Evolutionary conservation across 225 moss, liverwort and hornwort species (phyloP).

Genomic region (Pseudoscleropodium purum): DNA sequence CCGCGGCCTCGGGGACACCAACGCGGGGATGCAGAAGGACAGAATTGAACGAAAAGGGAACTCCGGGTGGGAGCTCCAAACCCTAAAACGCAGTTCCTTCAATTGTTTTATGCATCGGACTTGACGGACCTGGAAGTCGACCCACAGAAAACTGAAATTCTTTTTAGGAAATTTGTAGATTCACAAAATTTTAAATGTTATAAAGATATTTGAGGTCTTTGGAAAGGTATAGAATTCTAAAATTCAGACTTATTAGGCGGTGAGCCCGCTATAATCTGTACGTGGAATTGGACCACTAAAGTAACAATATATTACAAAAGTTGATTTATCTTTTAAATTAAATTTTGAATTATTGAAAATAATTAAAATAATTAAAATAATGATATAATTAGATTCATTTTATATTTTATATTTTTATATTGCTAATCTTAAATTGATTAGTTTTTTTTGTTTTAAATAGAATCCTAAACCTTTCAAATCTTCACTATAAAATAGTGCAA

Average conservation of each 20-base stretch:
- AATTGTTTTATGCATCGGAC: too few species aligned
- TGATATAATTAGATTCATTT: neutral
- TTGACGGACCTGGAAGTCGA: neutral
- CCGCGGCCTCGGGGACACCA: neutral
- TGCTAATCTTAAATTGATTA: neutral
- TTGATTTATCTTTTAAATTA: too few species aligned
- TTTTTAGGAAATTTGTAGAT: neutral
- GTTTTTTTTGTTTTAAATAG: neutral
- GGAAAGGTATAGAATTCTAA: neutral
- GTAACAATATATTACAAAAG: too few species aligned
- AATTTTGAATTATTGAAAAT: neutral
- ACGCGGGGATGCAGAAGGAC: neutral
- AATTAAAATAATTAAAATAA: neutral
- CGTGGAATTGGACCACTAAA: too few species aligned
- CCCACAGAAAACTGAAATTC: neutral
- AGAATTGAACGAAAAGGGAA: neutral
- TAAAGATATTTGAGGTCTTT: neutral
- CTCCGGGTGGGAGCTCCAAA: neutral
- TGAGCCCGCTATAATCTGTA: too few species aligned
- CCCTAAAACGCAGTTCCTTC: neutral
- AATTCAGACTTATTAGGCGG: neutral
- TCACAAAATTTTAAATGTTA: neutral
- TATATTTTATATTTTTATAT: neutral
- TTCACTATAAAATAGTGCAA: neutral
- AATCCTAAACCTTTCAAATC: too few species aligned